phyloP scores from a whole-genome alignment of 108 stramenopile genomes.

The Fistulifera solaris region DNA sequence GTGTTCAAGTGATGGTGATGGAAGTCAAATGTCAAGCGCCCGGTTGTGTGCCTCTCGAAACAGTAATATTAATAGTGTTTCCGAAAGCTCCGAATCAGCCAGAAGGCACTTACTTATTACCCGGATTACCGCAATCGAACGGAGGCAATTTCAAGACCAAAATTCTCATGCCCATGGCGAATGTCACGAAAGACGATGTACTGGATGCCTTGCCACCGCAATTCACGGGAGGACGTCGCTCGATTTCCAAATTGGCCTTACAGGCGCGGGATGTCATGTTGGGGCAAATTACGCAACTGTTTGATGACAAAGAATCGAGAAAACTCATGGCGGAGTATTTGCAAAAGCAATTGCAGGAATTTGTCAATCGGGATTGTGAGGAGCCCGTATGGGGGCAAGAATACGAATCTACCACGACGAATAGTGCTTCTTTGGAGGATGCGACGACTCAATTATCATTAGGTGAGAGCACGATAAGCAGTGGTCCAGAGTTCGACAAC shows the following conservation, averaged over 20 bases:
- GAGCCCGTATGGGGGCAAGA: constrained; percentile 45
- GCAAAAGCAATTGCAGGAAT: constrained; percentile 53
- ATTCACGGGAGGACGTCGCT: constrained; percentile 64
- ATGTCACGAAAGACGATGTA: constrained; percentile 73
- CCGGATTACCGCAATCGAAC: constrained; percentile 10
- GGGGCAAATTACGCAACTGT: constrained; percentile 72
- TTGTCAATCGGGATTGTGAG: constrained; percentile 51
- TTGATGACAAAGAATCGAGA: constrained; percentile 44
- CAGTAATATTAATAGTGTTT: constrained; percentile 77
- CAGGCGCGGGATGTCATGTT: constrained; percentile 69
- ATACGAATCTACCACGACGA: background rate
- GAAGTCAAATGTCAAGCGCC: constrained; percentile 73
- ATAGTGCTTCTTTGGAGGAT: background rate
- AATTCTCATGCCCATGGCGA: constrained; percentile 75
- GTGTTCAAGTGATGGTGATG: constrained; percentile 82
- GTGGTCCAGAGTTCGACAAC: constrained; percentile 3
- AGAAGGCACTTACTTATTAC: background rate
- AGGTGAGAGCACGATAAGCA: constrained; percentile 1
- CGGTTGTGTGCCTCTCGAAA: constrained; percentile 84
- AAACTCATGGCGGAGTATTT: constrained; percentile 63
- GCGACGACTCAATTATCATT: background rate
- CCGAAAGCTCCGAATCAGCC: constrained; percentile 23
- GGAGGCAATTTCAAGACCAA: constrained; percentile 74
- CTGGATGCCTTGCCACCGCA: constrained; percentile 71
- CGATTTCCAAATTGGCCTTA: constrained; percentile 45